phyloP scores from a whole-genome alignment of 352 stramenopile species.

The Phytophthora sp. region DNA sequence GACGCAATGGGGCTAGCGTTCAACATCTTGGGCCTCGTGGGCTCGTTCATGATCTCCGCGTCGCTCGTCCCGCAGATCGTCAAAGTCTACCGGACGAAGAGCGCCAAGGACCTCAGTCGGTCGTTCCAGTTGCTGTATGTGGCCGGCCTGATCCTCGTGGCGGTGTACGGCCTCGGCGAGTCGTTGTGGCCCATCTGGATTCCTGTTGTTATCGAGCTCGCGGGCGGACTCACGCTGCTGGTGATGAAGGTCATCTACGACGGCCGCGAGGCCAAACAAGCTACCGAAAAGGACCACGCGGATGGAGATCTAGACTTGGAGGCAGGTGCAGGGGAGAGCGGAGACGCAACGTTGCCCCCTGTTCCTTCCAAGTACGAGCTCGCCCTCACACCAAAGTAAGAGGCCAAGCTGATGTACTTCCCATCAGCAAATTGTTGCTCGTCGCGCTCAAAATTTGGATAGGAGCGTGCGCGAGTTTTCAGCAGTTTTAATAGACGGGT shows the following conservation, averaged over 20 bases:
- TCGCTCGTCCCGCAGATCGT: slow-evolving; percentile 59
- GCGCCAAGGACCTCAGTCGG: slow-evolving; percentile 46
- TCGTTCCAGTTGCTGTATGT: slow-evolving; percentile 49
- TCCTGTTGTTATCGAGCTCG: slow-evolving; percentile 43
- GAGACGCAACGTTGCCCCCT: neutral
- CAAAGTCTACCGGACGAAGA: slow-evolving; percentile 58
- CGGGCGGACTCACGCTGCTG: slow-evolving; percentile 35
- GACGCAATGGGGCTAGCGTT: neutral
- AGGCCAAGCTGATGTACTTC: too few species aligned
- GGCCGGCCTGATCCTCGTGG: slow-evolving; percentile 35
- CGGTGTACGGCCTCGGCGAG: slow-evolving; percentile 43
- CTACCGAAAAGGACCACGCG: too few species aligned
- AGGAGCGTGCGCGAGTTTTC: too few species aligned
- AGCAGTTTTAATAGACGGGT: too few species aligned
- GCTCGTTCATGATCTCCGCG: slow-evolving; percentile 59
- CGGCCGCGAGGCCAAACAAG: neutral
- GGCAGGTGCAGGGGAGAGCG: neutral
- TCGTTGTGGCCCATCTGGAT: slow-evolving; percentile 55
- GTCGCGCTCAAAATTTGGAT: too few species aligned
- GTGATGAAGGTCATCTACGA: slow-evolving; percentile 48
- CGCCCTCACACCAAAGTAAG: slow-evolving; percentile 23
- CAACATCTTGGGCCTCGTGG: slow-evolving; percentile 46
- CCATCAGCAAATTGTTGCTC: too few species aligned
- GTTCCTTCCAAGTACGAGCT: too few species aligned
- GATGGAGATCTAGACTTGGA: neutral